Evolutionary conservation across 2,329 filamentous ascomycete species (phyloP), one percentile per base, ranked within the genome.

Genomic region (Teratosphaeria pseudoeucalypti): DNA sequence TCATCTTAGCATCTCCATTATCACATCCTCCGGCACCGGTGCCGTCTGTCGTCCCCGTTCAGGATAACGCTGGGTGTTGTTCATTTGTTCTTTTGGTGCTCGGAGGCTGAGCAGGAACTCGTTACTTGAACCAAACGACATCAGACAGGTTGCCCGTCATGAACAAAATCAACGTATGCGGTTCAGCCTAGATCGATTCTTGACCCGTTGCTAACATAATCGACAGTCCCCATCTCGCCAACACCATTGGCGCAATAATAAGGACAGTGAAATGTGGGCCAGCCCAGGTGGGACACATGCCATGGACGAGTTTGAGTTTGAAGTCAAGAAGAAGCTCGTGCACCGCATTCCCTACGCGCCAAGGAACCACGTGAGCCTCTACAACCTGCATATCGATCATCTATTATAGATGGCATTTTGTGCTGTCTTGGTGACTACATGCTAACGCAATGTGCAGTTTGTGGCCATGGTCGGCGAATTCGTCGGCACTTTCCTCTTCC

Each of bases 401-500:
- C 37, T 43, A 2, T 14, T 43, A n/a, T 3, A n/a, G 12, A 43
- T 43, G 5, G 37, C 2, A 43, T 16, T 12, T 16, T 32, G 37
- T 11, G 12, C 10, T 39, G 37, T 16, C 37, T 12, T 39, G 16
- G 3, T 12, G 37, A 12, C 23, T 23, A 11, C 3, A 49, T 19
- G 19, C n/a, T 49, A 23, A 49, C 43, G 16, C 19, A 49, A 49
- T 23, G 43, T 49, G n/a, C 69, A 71, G 57, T 66, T 71, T 61
- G 62, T 72, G 10, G 70, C 70, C 34, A 64, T 68, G 58, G 59
- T 61, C 52, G 73, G 73, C 58, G 76, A 78, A 57, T 77, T 74
- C 55, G 74, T 77, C 10, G 76, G 76, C 29, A 78, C 76, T 0
- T 73, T 74, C 6, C 72, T 78, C 61, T 78, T 78, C 58, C 70